Base-by-base conservation (phyloP, 1,139 yeast genomes). In the Pichia inconspicua region DNA sequence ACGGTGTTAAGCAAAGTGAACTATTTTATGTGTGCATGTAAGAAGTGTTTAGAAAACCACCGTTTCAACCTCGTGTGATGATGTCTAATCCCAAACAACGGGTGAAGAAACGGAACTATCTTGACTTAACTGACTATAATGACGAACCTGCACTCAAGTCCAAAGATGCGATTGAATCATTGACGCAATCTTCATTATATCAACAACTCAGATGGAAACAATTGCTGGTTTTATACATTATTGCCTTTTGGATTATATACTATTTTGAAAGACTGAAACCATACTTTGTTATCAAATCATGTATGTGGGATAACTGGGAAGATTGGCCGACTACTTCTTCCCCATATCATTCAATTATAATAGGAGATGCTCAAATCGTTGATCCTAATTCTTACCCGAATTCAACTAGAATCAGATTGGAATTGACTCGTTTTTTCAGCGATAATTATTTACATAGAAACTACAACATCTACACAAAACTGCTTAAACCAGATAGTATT, bases 391-490 rank as follows among this genome's bases (percentile, higher is more conserved):
- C 89, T 0, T 84, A 84, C 59, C 84, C 85, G 4, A 74, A 71
- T 2, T 69, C 82, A 57, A 78, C 82, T 0, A 55, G 62, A 8
- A 38, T 72, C 1, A 53, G 78, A 25, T 74, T 79, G 54, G 67
- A 66, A 49, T 52, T 80, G 31, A 72, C 82, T 1, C 69, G 71
- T 51, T 64, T 68, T 49, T 56, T 74, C 9, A 74, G 82, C 28
- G 98, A 92, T 62, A 80, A 84, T 55, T 90, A 88, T 61, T 80
- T 88, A 51, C 81, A 79, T 55, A 72, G 94, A 53, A 89, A 90
- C 60, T 85, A 89, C 76, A 74, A 75, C 50, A 71, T 73, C 49
- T 69, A 85, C 45, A 83, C 85, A 55, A 58, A 67, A 9, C 57
- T 67, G 3, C 71, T 92, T 47, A 78, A 80, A 44, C 96, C 97